Evolutionary conservation across 164 flowering plant species (phyloP), one percentile per base, ranked within the genome.

Genomic region (Stephania yunnanensis): DNA sequence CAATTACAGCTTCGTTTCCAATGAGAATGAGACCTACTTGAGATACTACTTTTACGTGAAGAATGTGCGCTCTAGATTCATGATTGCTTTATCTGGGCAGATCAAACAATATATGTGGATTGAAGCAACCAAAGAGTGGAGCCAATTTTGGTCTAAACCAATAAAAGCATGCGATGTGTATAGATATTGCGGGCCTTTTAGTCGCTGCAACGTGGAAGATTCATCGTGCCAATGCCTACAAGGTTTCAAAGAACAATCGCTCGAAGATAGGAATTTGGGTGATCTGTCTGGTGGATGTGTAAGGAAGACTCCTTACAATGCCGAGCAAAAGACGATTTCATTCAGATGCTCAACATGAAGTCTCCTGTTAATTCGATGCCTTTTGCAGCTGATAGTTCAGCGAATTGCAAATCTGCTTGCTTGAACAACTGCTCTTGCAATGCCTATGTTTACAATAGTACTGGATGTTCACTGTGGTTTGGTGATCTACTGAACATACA

Each of bases 351-450:
- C 15, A 61, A 55, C 8, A 67, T 74, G 72, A n/a, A 58, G 5
- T n/a, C 55, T n/a, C 80, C 80, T 0, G 17, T 1, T 3, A 77
- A 71, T 63, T 25, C 72, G 6, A 19, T n/a, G 20, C 4, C 31
- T n/a, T 55, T 10, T 22, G 11, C 17, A 46, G 75, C 44, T 12
- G 10, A 20, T 19, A 74, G 71, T 72, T 42, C 64, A 9, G 69
- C 63, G 9, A 75, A 69, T 20, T 84, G 86, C 71, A 45, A 75
- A 66, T 30, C 30, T 6, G 63, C 74, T 66, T 84, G 86, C 72
- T 69, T 71, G 55, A 74, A 55, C 13, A 77, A 68, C 15, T 83
- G 86, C 76, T 79, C 82, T 68, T 83, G 84, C 76, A 74, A 46
- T 72, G 81, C 81, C 73, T 82, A 78, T 71, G 44, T 77, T 7